Percentiles rank a stretch among this genome's conserved stretches.
Evolutionary conservation across 805 yeast species (phyloP).

Genomic region (Cyberlindnera euphorbiiphila): DNA sequence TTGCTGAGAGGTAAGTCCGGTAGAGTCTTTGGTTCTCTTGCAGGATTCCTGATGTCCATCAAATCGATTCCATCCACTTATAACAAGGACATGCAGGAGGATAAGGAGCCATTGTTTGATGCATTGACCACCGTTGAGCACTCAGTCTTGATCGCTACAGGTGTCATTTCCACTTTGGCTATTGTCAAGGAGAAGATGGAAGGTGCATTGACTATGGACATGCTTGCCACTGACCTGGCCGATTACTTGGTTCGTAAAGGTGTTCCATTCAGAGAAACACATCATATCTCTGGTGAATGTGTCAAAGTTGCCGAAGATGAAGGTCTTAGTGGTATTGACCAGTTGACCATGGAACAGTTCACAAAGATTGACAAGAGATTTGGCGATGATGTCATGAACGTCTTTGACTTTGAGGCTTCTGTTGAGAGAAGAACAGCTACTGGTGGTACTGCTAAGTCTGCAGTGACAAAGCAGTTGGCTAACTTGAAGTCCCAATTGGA

Average conservation of each 20-base stretch:
- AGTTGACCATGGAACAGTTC: constrained; percentile 74
- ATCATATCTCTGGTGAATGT: constrained; percentile 97
- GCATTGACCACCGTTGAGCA: constrained; percentile 87
- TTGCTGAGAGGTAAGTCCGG: constrained; percentile 96
- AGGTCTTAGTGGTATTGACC: constrained; percentile 78
- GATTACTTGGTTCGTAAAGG: constrained; percentile 97
- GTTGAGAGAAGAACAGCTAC: constrained; percentile 96
- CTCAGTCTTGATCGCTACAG: constrained; percentile 91
- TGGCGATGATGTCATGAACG: constrained; percentile 71
- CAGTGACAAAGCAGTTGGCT: constrained; percentile 72
- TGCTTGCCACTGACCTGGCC: constrained; percentile 98
- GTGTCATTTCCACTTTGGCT: constrained; percentile 83
- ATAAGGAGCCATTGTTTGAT: constrained; percentile 97
- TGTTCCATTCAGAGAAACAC: constrained; percentile 98
- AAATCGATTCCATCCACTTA: constrained; percentile 98
- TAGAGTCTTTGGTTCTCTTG: constrained; percentile 89
- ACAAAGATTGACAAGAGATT: constrained; percentile 78
- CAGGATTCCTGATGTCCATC: constrained; percentile 94
- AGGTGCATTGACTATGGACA: constrained; percentile 92
- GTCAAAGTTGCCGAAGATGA: constrained; percentile 85
- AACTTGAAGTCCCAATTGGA: constrained; percentile 31
- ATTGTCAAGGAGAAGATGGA: constrained; percentile 76
- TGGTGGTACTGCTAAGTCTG: constrained; percentile 94
- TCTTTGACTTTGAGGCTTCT: constrained; percentile 88
- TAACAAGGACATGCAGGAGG: constrained; percentile 98